Conservation (phyloP, 106 monocot genomes). For the Dioscorea alata region DNA sequence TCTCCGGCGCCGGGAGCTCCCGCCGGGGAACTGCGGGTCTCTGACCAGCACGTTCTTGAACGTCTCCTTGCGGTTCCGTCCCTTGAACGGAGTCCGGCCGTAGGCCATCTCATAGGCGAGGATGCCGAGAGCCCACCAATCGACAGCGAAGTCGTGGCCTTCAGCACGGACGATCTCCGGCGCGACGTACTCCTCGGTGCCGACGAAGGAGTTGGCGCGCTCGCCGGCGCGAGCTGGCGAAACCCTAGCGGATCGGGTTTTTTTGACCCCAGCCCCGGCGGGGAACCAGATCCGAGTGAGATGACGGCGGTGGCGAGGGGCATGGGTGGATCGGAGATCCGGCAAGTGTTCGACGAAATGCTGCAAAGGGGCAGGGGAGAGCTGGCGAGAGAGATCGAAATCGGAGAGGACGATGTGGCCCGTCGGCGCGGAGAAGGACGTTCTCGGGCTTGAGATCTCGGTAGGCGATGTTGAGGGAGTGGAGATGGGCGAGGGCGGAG, state of each 20-base stretch:
- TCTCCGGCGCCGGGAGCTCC: constrained; percentile 18
- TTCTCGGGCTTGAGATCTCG: constrained; percentile 98
- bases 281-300: constrained; percentile 39
- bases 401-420: constrained; percentile 88
- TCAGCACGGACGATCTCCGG: constrained; percentile 86
- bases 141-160: constrained; percentile 81
- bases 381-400: constrained; percentile 85
- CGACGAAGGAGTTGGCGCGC: constrained; percentile 76
- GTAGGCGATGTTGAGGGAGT: constrained; percentile 65
- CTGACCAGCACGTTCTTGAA: constrained; percentile 67
- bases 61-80: constrained; percentile 77
- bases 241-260: constrained; percentile 62
- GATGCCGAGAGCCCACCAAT: constrained; percentile 92
- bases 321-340: not conserved
- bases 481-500: constrained; percentile 66
- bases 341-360: not conserved
- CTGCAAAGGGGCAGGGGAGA: constrained; percentile 12
- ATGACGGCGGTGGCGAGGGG: constrained; percentile 25
- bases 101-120: constrained; percentile 84
- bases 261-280: constrained; percentile 20
- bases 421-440: constrained; percentile 60
- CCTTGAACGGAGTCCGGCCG: constrained; percentile 77
- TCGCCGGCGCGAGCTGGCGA: constrained; percentile 54
- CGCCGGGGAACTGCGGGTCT: constrained; percentile 45
- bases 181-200: constrained; percentile 94